Evolutionary conservation across 2,329 filamentous ascomycete species (phyloP).

Genomic region (Xylaria arbuscula): DNA sequence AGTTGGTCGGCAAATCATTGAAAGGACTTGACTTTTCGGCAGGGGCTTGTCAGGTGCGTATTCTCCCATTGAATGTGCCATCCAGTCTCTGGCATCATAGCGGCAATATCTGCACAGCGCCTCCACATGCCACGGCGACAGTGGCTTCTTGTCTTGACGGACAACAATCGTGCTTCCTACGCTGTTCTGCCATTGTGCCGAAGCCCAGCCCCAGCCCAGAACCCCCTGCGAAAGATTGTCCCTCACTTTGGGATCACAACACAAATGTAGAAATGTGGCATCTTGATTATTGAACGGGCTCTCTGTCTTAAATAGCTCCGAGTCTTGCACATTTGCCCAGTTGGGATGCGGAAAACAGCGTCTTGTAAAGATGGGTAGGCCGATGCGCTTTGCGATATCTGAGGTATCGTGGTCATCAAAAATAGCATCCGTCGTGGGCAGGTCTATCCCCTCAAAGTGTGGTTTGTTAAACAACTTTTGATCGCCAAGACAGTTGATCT

Average conservation of each 20-base stretch:
- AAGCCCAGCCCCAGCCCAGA: background rate
- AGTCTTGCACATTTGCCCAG: slow-evolving; percentile 29
- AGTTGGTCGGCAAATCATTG: slow-evolving; percentile 20
- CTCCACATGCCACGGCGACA: slow-evolving; percentile 16
- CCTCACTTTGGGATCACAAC: background rate
- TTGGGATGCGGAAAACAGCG: slow-evolving; percentile 33
- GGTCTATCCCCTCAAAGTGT: slow-evolving; percentile 34
- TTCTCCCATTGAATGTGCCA: slow-evolving; percentile 16
- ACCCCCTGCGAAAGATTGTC: background rate
- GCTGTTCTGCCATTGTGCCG: background rate
- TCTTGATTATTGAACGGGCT: slow-evolving; percentile 20
- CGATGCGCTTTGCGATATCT: slow-evolving; percentile 37
- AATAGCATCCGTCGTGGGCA: slow-evolving; percentile 23
- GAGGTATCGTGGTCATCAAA: slow-evolving; percentile 28
- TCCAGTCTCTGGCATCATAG: background rate
- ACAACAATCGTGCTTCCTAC: slow-evolving; percentile 23
- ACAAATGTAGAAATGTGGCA: slow-evolving; percentile 22
- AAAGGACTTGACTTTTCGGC: slow-evolving; percentile 10
- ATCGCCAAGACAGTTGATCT: slow-evolving; percentile 40
- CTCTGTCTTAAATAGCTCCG: background rate
- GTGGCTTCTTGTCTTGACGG: slow-evolving; percentile 26
- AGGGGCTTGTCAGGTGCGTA: slow-evolving; percentile 23
- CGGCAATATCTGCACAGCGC: slow-evolving; percentile 25
- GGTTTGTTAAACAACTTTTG: slow-evolving; percentile 35
- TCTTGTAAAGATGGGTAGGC: slow-evolving; percentile 33